Conservation (phyloP, 108 stramenopile genomes). For the Stephanodiscus minutulus region DNA sequence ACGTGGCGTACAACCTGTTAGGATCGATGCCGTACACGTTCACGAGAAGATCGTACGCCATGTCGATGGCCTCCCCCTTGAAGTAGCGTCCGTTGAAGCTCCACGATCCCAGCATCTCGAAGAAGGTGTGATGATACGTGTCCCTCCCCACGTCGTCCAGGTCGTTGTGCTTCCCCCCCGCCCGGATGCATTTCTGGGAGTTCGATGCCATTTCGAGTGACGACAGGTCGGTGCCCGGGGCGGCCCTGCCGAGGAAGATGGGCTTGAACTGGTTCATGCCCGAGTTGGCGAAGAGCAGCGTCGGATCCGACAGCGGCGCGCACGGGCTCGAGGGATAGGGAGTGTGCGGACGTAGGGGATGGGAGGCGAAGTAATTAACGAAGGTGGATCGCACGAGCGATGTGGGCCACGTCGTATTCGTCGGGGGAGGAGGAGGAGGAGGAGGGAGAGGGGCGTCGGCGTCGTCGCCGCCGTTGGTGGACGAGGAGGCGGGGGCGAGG, state of each 20-base stretch:
- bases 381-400: slow-evolving; percentile 92
- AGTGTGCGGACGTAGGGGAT: slow-evolving; percentile 53
- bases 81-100: slow-evolving; percentile 97
- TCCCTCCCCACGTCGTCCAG: slow-evolving; percentile 99
- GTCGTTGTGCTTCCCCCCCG: slow-evolving; percentile 99
- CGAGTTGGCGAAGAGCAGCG: slow-evolving; percentile 97
- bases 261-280: slow-evolving; percentile 99
- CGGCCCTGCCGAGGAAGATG: slow-evolving; percentile 93
- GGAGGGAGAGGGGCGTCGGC: neutral
- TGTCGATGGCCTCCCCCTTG: slow-evolving; percentile 89
- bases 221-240: slow-evolving; percentile 76
- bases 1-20: slow-evolving; percentile 93
- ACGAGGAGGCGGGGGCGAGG: too few relatives aligned
- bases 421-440: slow-evolving; percentile 3
- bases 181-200: slow-evolving; percentile 99
- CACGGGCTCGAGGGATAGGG: slow-evolving; percentile 85
- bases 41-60: slow-evolving; percentile 94
- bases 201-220: slow-evolving; percentile 87
- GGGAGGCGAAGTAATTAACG: slow-evolving; percentile 86
- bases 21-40: slow-evolving; percentile 86
- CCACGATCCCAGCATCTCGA: slow-evolving; percentile 99
- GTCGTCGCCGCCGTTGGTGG: neutral
- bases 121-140: slow-evolving; percentile 99
- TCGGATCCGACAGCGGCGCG: slow-evolving; percentile 95
- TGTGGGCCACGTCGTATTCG: slow-evolving; percentile 79